Evolutionary conservation across 257 asterid genomes (phyloP).

Genomic region (Solanum pimpinellifolium): DNA sequence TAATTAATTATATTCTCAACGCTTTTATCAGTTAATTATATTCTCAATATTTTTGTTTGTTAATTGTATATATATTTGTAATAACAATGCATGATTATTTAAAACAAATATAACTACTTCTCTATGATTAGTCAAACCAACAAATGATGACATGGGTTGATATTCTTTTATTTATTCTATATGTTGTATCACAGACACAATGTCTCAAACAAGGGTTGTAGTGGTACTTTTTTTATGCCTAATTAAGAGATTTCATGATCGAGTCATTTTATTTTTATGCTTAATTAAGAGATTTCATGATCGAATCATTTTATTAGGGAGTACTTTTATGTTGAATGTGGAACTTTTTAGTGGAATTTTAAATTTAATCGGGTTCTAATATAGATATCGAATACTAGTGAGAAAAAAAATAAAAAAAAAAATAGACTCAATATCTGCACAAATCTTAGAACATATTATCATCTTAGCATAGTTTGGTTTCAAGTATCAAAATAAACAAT

Average conservation of each 20-base stretch:
- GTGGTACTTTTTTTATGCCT: background rate
- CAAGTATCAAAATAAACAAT: background rate
- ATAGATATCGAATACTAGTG: no score
- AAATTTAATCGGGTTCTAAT: no score
- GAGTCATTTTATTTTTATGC: background rate
- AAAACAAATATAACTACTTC: background rate
- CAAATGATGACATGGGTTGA: background rate
- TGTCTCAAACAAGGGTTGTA: background rate
- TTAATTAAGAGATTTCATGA: background rate
- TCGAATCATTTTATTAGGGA: background rate
- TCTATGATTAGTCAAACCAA: background rate
- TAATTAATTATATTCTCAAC: no score
- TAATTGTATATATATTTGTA: background rate
- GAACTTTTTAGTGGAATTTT: fast-evolving
- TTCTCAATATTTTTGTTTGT: no score
- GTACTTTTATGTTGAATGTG: no score
- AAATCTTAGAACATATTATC: background rate
- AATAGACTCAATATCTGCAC: background rate
- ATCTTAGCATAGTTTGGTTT: background rate
- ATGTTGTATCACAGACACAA: background rate
- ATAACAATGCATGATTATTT: background rate
- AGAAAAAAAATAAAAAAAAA: no score
- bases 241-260: no score
- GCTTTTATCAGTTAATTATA: no score
- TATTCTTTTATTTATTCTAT: no score